Conservation (phyloP, 1,284 basidiomycete genomes). For the Leccinum fallax region DNA sequence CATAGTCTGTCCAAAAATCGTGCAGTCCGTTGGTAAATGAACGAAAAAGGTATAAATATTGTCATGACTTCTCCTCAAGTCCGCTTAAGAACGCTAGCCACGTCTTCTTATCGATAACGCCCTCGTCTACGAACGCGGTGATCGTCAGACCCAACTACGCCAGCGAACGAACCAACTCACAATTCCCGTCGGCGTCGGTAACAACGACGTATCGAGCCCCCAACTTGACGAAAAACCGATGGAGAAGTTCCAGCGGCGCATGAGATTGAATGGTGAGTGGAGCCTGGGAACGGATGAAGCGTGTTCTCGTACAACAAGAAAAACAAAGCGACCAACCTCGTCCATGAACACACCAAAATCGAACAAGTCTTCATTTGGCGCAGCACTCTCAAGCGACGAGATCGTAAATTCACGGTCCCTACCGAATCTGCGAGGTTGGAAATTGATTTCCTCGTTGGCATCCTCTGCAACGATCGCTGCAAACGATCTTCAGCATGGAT, state of each 20-base stretch:
- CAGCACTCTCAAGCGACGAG: conserved; percentile 51
- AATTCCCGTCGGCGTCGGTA: conserved; percentile 80
- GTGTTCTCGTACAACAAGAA: not conserved
- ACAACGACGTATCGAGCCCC: conserved; percentile 91
- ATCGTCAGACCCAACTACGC: conserved; percentile 1
- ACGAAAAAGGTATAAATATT: not conserved
- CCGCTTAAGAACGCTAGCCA: conserved; percentile 85
- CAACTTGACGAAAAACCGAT: conserved; percentile 90
- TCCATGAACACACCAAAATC: conserved; percentile 92
- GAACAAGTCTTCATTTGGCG: conserved; percentile 58
- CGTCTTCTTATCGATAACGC: conserved; percentile 90
- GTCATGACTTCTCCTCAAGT: conserved; percentile 57
- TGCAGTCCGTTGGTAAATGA: not conserved
- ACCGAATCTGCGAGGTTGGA: conserved; percentile 53
- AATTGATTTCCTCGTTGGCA: conserved; percentile 64
- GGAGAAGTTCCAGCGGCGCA: conserved; percentile 86
- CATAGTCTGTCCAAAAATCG: not conserved
- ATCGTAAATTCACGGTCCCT: conserved; percentile 47
- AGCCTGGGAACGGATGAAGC: conserved; percentile 50
- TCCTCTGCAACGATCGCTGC: conserved; percentile 78
- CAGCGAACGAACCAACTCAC: conserved; percentile 47
- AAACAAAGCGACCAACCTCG: conserved; percentile 50
- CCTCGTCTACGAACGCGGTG: conserved; percentile 61
- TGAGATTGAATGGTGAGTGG: conserved; percentile 83
- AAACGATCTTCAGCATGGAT: conserved; percentile 1